Conservation (phyloP, 352 stramenopile species). For the Thraustochytrium sp. region DNA sequence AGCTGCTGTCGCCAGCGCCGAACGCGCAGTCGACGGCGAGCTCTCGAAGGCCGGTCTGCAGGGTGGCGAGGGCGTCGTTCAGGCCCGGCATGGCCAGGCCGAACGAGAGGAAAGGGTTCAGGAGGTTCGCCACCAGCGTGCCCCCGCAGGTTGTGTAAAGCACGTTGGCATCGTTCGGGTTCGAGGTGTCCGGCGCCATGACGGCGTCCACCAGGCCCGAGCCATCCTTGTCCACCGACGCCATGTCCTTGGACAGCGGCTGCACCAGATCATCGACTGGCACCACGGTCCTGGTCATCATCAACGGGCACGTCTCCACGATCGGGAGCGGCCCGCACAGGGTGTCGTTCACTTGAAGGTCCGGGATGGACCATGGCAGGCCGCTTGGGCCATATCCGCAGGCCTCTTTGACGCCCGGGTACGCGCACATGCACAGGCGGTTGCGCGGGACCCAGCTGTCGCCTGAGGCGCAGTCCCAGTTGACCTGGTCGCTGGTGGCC, state of each 20-base stretch:
- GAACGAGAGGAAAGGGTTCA: background rate
- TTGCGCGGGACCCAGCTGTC: background rate
- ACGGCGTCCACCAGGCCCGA: background rate
- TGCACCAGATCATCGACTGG: background rate
- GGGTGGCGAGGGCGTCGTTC: background rate
- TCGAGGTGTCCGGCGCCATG: too few species aligned
- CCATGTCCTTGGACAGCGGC: background rate
- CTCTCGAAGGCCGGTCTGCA: background rate
- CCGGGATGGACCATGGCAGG: background rate
- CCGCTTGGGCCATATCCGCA: background rate
- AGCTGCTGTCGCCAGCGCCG: background rate
- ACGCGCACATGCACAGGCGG: background rate
- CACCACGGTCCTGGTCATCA: background rate
- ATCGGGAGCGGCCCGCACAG: background rate
- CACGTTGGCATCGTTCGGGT: background rate
- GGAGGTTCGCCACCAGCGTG: background rate
- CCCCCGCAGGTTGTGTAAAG: conserved; percentile 20
- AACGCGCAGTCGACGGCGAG: too few species aligned
- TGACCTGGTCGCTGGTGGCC: background rate
- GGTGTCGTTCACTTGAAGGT: too few species aligned
- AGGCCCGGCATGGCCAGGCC: background rate
- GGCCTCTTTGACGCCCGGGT: too few species aligned
- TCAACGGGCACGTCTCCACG: background rate
- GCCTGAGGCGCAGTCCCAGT: background rate
- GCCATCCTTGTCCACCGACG: conserved; percentile 6